A percentile compares a stretch with the other conserved stretches of the same genome.
These are phyloP conservation scores for Colletotrichum navitas DNA, from an alignment of 2,329 filamentous ascomycete species.

Conservation along the genomic window DNA sequence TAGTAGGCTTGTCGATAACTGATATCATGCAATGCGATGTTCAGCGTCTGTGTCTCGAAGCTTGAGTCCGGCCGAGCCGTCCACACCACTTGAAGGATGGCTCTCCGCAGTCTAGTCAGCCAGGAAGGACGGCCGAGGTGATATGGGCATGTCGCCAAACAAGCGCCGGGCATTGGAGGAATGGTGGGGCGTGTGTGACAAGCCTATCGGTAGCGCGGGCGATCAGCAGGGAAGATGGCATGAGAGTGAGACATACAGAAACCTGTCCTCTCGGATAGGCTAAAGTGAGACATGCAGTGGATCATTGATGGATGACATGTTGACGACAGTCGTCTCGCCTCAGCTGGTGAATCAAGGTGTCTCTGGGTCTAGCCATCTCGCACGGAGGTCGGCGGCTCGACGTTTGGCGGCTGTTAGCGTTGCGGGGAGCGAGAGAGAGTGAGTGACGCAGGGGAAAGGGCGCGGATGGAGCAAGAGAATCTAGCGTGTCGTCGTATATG, in stretches of 20 bases:
- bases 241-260: slow-evolving; percentile 49
- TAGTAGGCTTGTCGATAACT: slow-evolving; percentile 14
- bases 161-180: slow-evolving; percentile 41
- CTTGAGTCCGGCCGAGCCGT: slow-evolving; percentile 12
- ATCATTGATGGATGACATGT: slow-evolving; percentile 47
- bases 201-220: slow-evolving; percentile 32
- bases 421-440: slow-evolving; percentile 2
- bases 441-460: slow-evolving; percentile 27
- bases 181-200: slow-evolving; percentile 43
- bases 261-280: slow-evolving; percentile 52
- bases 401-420: background rate
- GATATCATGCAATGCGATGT: slow-evolving; percentile 16
- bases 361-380: background rate
- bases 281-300: slow-evolving; percentile 53
- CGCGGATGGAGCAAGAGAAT: background rate
- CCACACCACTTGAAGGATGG: slow-evolving; percentile 5
- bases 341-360: slow-evolving; percentile 13
- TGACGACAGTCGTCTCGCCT: slow-evolving; percentile 29
- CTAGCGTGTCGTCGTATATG: slow-evolving; percentile 1
- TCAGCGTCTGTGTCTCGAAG: background rate
- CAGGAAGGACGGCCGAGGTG: slow-evolving; percentile 22
- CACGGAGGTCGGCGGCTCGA: slow-evolving; percentile 30
- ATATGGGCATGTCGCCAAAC: slow-evolving; percentile 32
- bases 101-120: slow-evolving; percentile 5
- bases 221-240: slow-evolving; percentile 43